Percentiles rank a stretch among this genome's conserved stretches.
These are phyloP conservation scores for Pyrus pyrifolia DNA, from an alignment of 306 rosid genomes.

Conservation along the genomic window DNA sequence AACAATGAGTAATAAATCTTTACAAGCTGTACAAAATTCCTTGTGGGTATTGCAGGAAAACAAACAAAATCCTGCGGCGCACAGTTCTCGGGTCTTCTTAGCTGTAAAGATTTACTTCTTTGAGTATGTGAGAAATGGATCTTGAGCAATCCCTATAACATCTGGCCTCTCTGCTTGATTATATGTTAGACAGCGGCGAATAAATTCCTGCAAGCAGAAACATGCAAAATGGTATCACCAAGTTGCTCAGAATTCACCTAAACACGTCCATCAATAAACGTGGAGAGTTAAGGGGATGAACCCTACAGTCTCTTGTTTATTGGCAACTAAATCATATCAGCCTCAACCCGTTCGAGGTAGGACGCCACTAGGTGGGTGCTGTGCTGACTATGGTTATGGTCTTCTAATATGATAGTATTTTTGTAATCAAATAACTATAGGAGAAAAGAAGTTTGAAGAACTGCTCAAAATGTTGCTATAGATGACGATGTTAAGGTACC, in stretches of 20 bases:
- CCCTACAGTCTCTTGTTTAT: not conserved
- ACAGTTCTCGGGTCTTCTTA: conserved; percentile 9
- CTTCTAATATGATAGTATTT: not conserved
- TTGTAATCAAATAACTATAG: not conserved
- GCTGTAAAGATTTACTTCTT: conserved; percentile 46
- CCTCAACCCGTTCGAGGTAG: not conserved
- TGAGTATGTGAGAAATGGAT: conserved; percentile 72
- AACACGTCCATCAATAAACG: not conserved
- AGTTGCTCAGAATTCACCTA: not conserved
- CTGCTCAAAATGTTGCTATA: not conserved
- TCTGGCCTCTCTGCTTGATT: conserved; percentile 94
- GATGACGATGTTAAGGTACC: not conserved
- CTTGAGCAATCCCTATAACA: conserved; percentile 81
- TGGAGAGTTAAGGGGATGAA: not conserved
- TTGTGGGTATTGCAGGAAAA: conserved; percentile 9
- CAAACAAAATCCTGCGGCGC: conserved; percentile 21
- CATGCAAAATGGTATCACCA: not conserved
- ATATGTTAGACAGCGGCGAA: conserved; percentile 82
- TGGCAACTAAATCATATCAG: not conserved
- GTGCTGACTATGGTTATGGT: not conserved
- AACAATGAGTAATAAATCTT: conserved; percentile 22
- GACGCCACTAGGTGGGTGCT: not conserved
- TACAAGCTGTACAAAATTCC: conserved; percentile 52
- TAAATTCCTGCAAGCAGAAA: conserved; percentile 53
- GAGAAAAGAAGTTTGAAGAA: not conserved